phyloP scores from a whole-genome alignment of 176 grass and related monocot species.

The Chrysopogon serrulatus region DNA sequence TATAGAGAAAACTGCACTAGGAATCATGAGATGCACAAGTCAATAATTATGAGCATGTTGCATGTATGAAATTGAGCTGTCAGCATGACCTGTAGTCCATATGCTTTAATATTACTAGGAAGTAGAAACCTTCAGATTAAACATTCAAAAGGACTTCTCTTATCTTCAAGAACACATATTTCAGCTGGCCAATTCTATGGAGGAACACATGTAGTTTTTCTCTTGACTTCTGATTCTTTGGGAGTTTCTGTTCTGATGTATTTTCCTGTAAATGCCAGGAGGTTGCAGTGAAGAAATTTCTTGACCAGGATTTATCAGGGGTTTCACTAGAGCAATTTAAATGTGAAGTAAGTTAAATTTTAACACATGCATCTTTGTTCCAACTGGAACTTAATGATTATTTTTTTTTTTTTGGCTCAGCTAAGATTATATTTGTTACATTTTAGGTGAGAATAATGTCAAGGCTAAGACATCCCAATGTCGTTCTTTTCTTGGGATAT shows the following conservation, averaged over 20 bases:
- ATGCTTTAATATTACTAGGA: background rate
- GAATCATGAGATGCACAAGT: background rate
- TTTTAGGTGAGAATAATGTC: slow-evolving; percentile 93
- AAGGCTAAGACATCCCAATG: slow-evolving; percentile 88
- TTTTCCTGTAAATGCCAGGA: slow-evolving; percentile 54
- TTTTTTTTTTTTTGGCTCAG: slow-evolving; percentile 3
- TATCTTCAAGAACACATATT: background rate
- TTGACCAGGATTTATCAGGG: slow-evolving; percentile 94
- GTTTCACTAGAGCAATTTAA: slow-evolving; percentile 92
- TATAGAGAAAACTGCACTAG: background rate
- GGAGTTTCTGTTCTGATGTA: slow-evolving; percentile 5
- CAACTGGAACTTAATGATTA: slow-evolving; percentile 10
- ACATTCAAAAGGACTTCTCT: background rate
- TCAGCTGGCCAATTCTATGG: background rate
- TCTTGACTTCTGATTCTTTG: slow-evolving; percentile 1
- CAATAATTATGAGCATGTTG: background rate
- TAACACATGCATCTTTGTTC: slow-evolving; percentile 4
- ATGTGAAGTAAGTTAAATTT: slow-evolving; percentile 80
- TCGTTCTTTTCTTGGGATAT: slow-evolving; percentile 99
- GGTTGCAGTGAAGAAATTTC: slow-evolving; percentile 99
- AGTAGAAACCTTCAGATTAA: background rate
- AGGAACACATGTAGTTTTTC: background rate
- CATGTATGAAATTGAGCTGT: background rate
- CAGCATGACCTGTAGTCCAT: background rate
- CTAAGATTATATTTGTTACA: slow-evolving; percentile 27